A percentile compares a stretch with the other conserved stretches of the same genome.
Evolutionary conservation across 2,329 filamentous ascomycete species (phyloP).

Genomic region (Colletotrichum paranaense): DNA sequence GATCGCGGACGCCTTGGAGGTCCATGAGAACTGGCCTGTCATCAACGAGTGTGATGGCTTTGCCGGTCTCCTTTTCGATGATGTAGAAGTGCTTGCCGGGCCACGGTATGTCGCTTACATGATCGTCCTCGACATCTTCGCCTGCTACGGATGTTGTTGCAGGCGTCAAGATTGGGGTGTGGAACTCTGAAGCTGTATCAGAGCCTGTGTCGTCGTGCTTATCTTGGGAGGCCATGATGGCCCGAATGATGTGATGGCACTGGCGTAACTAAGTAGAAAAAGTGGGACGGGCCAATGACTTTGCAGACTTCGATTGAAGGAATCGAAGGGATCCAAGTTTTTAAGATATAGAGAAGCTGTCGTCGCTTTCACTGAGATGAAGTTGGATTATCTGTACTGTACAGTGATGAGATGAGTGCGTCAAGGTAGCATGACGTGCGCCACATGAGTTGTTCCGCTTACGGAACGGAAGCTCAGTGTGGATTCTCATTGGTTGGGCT

Average conservation of each 20-base stretch:
- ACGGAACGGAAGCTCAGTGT: not conserved
- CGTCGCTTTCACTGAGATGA: too few species aligned
- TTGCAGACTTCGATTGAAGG: too few species aligned
- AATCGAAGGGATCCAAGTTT: too few species aligned
- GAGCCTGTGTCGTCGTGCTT: not conserved
- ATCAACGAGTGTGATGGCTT: conserved; percentile 29
- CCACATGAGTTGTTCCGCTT: not conserved
- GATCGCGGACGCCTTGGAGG: not conserved
- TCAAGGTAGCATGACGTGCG: not conserved
- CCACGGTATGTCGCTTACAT: conserved; percentile 34
- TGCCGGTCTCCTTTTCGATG: conserved; percentile 23
- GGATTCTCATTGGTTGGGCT: not conserved
- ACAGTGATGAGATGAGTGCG: not conserved
- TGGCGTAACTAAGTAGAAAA: not conserved
- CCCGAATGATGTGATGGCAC: too few species aligned
- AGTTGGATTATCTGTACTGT: not conserved
- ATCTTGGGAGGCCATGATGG: not conserved
- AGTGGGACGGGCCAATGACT: not conserved
- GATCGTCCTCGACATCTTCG: not conserved
- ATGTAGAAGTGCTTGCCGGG: conserved; percentile 35
- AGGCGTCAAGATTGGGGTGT: not conserved
- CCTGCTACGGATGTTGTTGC: not conserved
- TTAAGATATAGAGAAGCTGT: too few species aligned
- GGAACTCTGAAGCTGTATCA: not conserved
- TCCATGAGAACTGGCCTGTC: conserved; percentile 7